Percentiles rank a stretch among this genome's conserved stretches.
phyloP scores from a whole-genome alignment of 108 stramenopile genomes.

The Schizochytrium sp. region DNA sequence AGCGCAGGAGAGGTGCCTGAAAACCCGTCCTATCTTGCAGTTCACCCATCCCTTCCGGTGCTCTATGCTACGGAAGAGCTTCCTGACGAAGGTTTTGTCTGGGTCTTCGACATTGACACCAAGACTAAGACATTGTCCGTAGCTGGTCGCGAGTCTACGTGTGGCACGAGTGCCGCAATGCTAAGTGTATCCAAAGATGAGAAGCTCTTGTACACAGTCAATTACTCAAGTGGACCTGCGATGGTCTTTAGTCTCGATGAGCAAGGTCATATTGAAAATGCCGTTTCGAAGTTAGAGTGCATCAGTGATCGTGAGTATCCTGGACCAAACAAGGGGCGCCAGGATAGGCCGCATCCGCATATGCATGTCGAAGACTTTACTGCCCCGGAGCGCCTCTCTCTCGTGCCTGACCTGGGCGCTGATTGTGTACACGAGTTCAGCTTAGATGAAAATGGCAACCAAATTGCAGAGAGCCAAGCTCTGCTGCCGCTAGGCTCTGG shows the following conservation, averaged over 20 bases:
- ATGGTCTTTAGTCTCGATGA: conserved; percentile 58
- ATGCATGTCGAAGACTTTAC: not conserved
- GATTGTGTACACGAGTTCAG: conserved; percentile 32
- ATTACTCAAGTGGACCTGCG: not conserved
- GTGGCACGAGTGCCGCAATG: not conserved
- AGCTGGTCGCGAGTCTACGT: not conserved
- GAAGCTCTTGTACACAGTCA: not conserved
- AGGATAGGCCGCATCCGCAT: conserved; percentile 32
- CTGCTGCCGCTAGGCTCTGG: conserved; percentile 8
- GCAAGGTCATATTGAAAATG: not conserved
- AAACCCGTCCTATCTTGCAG: conserved; percentile 44
- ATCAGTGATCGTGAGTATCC: not conserved
- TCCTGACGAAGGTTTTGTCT: not conserved
- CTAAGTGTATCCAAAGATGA: not conserved
- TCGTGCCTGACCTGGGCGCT: conserved; percentile 22
- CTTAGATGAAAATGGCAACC: not conserved
- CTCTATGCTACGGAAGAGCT: conserved; percentile 48
- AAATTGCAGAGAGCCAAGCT: not conserved
- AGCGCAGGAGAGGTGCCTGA: not conserved
- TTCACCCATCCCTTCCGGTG: not conserved
- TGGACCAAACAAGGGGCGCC: conserved; percentile 23
- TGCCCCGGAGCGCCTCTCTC: not conserved
- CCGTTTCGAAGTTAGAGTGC: not conserved
- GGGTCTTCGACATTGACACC: not conserved
- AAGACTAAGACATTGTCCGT: not conserved